Base-by-base conservation (phyloP, 345 rosid species). In the Cardamine resedifolia region DNA sequence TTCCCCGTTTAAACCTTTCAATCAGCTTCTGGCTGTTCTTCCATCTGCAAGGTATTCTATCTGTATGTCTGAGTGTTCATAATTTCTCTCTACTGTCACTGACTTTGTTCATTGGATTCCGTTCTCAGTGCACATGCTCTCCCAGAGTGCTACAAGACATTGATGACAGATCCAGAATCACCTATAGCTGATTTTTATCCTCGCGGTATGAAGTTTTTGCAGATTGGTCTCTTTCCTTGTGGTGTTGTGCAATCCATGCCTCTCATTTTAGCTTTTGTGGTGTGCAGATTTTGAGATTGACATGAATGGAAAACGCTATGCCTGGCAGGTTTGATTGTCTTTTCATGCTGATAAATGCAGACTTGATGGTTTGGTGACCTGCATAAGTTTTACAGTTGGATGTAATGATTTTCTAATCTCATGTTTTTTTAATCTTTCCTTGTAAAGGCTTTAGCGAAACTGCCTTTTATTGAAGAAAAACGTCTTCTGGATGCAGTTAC, bases 121-220 rank as follows among this genome's bases (percentile, higher is more conserved):
- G 21, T 68, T 81, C 72, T 72, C 85, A 92, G 99, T 82, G 65
- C 96, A 69, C 99, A 95, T 84, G 98, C 98, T 53, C 96, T 95
- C 70, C 99, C 99, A 11, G 82, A 82, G 64, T 74, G 82, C 9
- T 92, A 87, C 68, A 83, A 92, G 72, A 80, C 82, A 57, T 77
- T 95, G 83, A 95, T 95, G 99, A 88, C 86, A 0, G 92, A 95
- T 83, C 87, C 87, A 59, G 72, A 83, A 72, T 92, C 98, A 27
- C 94, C 97, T 26, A 87, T 95, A 53, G 72, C 82, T 64, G 97
- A 95, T 77, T 95, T 95, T 79, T 92, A 95, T 75, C 98, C 99
- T 14, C 19, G 65, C 10, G 98, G 98, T 90, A 84, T 70, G 80
- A 30, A 26, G 18, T 52, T 43, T 70, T 66, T 72, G 38, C 60